phyloP scores from a whole-genome alignment of 306 rosid species.

The Acacia crassicarpa region DNA sequence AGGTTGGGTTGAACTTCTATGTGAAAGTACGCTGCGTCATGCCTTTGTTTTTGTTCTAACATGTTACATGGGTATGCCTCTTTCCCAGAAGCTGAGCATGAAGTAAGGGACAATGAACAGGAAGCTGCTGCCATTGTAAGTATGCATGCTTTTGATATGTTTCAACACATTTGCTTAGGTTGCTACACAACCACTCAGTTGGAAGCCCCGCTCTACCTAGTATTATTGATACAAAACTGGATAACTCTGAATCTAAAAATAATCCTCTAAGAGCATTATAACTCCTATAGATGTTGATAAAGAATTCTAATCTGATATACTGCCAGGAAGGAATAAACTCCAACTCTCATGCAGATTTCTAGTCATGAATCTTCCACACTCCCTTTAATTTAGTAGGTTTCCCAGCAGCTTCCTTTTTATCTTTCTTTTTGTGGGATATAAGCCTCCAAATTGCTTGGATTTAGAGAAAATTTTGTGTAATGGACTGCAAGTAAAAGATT shows the following conservation, averaged over 20 bases:
- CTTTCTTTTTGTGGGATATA: neutral
- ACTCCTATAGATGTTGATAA: neutral
- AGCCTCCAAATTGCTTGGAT: neutral
- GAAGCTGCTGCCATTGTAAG: slow-evolving; percentile 59
- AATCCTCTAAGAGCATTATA: neutral
- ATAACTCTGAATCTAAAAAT: neutral
- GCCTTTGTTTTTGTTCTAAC: slow-evolving; percentile 2
- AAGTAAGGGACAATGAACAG: slow-evolving; percentile 34
- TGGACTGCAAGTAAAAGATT: slow-evolving; percentile 1
- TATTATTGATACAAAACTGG: neutral
- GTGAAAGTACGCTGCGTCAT: neutral
- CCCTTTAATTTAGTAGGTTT: neutral
- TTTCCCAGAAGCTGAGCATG: slow-evolving; percentile 48
- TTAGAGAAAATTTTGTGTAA: neutral
- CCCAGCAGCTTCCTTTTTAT: neutral
- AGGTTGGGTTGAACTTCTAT: slow-evolving; percentile 7
- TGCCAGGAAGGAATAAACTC: neutral
- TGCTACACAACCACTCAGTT: no score
- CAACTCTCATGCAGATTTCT: neutral
- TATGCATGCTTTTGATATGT: slow-evolving; percentile 27
- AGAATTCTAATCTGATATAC: neutral
- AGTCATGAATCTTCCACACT: neutral
- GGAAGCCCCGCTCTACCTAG: neutral
- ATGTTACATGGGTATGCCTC: slow-evolving; percentile 1
- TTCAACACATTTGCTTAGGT: slow-evolving; percentile 1